phyloP scores from a whole-genome alignment of 1,284 basidiomycete genomes.

The Ceratobasidium theobromae region DNA sequence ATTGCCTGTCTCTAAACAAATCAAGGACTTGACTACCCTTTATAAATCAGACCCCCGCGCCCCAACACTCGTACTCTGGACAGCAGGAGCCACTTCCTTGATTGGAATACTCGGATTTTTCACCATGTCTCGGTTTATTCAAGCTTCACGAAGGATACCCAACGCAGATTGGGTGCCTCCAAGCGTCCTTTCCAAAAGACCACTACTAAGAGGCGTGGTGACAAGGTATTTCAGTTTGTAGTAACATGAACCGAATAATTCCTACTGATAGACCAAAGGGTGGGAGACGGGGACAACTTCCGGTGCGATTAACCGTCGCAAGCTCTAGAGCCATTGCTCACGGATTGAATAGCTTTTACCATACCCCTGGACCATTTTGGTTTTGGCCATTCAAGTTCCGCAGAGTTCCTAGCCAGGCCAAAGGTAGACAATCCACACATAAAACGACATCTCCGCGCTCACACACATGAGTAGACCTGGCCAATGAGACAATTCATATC shows the following conservation, averaged over 20 bases:
- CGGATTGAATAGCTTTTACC: constrained; percentile 63
- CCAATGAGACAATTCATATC: constrained; percentile 77
- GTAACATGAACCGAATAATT: neutral
- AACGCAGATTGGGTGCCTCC: constrained; percentile 67
- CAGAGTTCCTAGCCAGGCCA: constrained; percentile 56
- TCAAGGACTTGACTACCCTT: constrained; percentile 7
- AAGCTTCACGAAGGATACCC: constrained; percentile 47
- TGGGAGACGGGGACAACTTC: constrained; percentile 70
- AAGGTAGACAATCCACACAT: constrained; percentile 51
- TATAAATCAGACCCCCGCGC: constrained; percentile 20
- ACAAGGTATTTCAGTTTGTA: constrained; percentile 57
- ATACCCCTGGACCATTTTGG: constrained; percentile 77
- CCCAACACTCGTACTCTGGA: constrained; percentile 1
- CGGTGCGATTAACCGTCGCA: constrained; percentile 51
- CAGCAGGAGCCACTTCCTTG: constrained; percentile 4
- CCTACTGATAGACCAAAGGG: constrained; percentile 49
- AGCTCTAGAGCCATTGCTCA: neutral
- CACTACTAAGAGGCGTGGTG: constrained; percentile 72
- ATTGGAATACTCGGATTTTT: neutral
- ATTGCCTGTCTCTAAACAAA: constrained; percentile 4
- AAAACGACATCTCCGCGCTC: neutral
- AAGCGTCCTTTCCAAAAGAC: constrained; percentile 53
- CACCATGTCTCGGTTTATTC: neutral
- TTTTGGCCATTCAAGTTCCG: constrained; percentile 69
- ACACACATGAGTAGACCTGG: constrained; percentile 55